Evolutionary conservation across 169 alveolate species (phyloP), one percentile per base, ranked within the genome.

Genomic region (Amoebophrya sp.): DNA sequence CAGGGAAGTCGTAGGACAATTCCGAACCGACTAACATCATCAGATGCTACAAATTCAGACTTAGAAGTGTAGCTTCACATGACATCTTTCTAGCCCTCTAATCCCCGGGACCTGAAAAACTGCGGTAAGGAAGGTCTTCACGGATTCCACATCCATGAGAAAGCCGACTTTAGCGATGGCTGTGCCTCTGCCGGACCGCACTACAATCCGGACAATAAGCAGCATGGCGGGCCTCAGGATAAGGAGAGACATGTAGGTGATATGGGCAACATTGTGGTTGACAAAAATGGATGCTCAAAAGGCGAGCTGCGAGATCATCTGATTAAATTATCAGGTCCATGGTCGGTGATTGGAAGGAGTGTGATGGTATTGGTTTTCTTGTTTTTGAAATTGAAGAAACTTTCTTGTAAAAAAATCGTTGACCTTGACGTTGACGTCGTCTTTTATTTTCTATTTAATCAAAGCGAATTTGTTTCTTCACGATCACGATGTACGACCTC

Each of bases 141-240:
- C 83, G 83, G 83, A 29, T 65, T 65, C n/a, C 83, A 65, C 83
- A 18, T 65, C 33, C 83, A 65, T 36, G 83, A 65, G 83, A 65
- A 65, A 36, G 83, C 83, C 39, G 83, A 65, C 83, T 65, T 65
- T 18, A 12, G 36, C 83, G 38, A 65, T 29, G 83, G 83, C 83
- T 65, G 83, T 36, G 83, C n/a, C 2, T 65, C 83, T 36, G 83
- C 83, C 12, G 83, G 83, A 65, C 83, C 83, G 18, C 83, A 65
- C 26, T 65, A 65, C 83, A 65, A 65, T 26, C 83, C 83, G 33
- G 18, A 6, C 33, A 65, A 65, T 36, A 65, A 65, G 33, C 12
- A 6, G 36, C 83, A 65, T 26, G 83, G 83, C 26, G 83, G 83
- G 38, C 83, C 83, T 0, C 83, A 65, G 83, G 83, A 65, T 36